These are phyloP conservation scores for Ramicandelaber brevisporus DNA, from an alignment of 192 early-diverging fungal genomes.

Conservation along the genomic window DNA sequence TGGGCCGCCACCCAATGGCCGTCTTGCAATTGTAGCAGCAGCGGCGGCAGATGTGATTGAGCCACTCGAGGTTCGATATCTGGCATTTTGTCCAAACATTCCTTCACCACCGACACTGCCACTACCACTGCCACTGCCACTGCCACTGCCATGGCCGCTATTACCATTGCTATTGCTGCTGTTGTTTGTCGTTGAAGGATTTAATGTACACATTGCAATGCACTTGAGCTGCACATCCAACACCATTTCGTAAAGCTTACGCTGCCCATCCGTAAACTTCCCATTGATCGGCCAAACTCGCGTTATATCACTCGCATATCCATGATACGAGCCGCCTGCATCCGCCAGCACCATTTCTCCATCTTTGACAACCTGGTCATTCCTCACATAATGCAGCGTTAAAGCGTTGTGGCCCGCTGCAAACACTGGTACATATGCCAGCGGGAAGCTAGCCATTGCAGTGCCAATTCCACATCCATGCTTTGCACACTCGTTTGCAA, in stretches of 20 bases:
- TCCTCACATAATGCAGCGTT: conserved; percentile 86
- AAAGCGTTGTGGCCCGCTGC: conserved; percentile 76
- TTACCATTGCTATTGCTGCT: too few relatives aligned
- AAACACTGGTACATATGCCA: conserved; percentile 92
- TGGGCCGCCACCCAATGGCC: too few relatives aligned
- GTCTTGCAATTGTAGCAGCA: too few relatives aligned
- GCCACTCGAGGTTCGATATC: too few relatives aligned
- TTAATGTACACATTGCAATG: conserved; percentile 49
- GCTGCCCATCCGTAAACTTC: conserved; percentile 51
- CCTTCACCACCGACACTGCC: too few relatives aligned
- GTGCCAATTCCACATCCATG: conserved; percentile 18
- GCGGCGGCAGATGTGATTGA: too few relatives aligned
- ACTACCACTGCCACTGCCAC: too few relatives aligned
- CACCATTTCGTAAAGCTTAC: conserved; percentile 61
- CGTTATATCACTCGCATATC: conserved; percentile 80
- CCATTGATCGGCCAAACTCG: conserved; percentile 85
- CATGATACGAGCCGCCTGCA: conserved; percentile 67
- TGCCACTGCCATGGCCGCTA: conserved; percentile 8
- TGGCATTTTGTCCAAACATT: too few relatives aligned
- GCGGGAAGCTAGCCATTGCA: conserved; percentile 9
- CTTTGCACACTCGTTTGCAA: conserved; percentile 42
- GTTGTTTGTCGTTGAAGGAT: too few relatives aligned
- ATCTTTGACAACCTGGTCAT: conserved; percentile 28
- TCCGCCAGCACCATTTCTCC: conserved; percentile 76
- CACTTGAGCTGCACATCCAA: conserved; percentile 61